Evolutionary conservation across 768 basidiomycete genomes (phyloP), one percentile per base, ranked within the genome.

Genomic region (Russula sp.): DNA sequence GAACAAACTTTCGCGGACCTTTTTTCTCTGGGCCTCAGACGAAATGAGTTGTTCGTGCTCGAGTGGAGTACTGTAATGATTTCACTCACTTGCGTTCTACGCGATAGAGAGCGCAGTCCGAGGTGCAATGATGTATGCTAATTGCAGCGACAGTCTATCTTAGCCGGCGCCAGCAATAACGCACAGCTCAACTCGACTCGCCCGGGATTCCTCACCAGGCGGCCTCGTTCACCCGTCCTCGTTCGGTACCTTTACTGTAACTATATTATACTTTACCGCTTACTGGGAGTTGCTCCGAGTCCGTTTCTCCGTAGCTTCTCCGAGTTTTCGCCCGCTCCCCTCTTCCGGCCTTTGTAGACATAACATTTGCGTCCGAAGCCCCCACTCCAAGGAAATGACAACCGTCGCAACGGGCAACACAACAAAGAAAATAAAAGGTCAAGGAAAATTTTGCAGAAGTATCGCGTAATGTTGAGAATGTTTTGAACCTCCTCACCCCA

Each of bases 271-370:
- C 46, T 47, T 29, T 34, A 25, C n/a, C n/a, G 25, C 25, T 29
- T 29, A 29, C 11, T 10, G 6, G 11, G 14, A 14, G 10, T 14
- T 43, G 35, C 36, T 25, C 25, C 29, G 11, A 32, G n/a, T 41
- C 14, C 22, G 11, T 38, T 56, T 46, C 42, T 34, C 56, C 56
- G 51, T 34, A 25, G 38, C 47, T 58, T 58, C 29, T 16, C 61
- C 61, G 61, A 58, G 22, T 6, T 57, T 61, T 58, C n/a, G 2
- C 48, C 48, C 36, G 7, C n/a, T 56, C 34, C 5, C 53, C 22
- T 25, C 20, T 2, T n/a, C 13, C 18, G 14, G 7, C 5, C n/a
- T 8, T 10, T 29, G 29, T 36, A 35, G 16, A 25, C 9, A 50
- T 32, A 29, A 29, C 25, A 29, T 20, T 35, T 49, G 36, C 56